Base-by-base conservation (phyloP, 352 stramenopile genomes). In the Phytophthora fragariaefolia region DNA sequence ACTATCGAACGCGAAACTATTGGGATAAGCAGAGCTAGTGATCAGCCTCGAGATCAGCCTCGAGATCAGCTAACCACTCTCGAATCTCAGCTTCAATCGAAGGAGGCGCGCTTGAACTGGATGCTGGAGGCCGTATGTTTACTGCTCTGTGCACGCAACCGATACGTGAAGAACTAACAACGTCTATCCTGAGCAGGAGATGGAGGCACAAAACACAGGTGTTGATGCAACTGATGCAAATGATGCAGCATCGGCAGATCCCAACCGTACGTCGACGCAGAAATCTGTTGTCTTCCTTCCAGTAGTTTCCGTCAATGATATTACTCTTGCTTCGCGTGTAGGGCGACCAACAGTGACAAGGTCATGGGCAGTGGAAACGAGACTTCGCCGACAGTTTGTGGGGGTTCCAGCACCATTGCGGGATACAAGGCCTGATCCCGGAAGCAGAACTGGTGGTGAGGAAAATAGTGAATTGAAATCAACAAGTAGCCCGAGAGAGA, bases 51-150 rank as follows among this genome's bases (percentile, higher is more conserved):
- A 50, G 62, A 74, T 4, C 46, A 64, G n/a, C 58, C 62, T 9
- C 61, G 58, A 50, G 65, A 80, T 40, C 69, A 83, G n/a, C 60
- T 86, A 13, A 67, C 58, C 24, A 76, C 8, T 4, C 72, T 91
- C 9, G 73, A 90, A 34, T 83, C 30, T 34, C 68, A 75, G 20
- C 70, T 91, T 15, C 79, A 90, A 27, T 79, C 74, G 48, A 86
- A 89, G 47, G 80, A 91, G 56, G 79, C 75, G 20, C 75, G 71
- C 17, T 72, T 91, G 6, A 86, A 91, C 59, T 89, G 76, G 80
- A 91, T 91, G 79, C 68, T 91, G 0, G 83, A 91, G 61, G 81
- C 79, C 27, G 82, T 90, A 74, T 12, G 70, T 52, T 15, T n/a
- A n/a, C 18, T 34, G 8, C 9, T 13, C 22, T 17, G 3, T 17